phyloP scores from a whole-genome alignment of 2,329 filamentous ascomycete species.

The Nigrograna mackinnonii region DNA sequence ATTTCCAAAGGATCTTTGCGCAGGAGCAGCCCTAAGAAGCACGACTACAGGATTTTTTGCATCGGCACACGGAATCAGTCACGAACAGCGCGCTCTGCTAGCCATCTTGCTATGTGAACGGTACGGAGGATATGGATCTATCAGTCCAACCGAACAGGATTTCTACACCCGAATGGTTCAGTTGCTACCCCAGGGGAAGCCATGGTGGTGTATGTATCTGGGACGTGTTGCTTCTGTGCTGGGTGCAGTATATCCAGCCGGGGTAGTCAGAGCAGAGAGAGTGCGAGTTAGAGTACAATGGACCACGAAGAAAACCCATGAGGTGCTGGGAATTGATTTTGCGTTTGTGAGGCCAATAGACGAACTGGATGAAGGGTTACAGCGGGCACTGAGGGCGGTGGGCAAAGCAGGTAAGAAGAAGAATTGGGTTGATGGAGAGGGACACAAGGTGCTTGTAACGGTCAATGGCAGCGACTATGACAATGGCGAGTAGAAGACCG shows the following conservation, averaged over 20 bases:
- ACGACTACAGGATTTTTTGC: slow-evolving; percentile 71
- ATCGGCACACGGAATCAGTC: slow-evolving; percentile 72
- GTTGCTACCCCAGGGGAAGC: slow-evolving; percentile 57
- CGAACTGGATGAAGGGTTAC: slow-evolving; percentile 35
- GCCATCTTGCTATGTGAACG: slow-evolving; percentile 73
- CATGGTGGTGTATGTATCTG: slow-evolving; percentile 69
- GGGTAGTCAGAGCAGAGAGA: slow-evolving; percentile 48
- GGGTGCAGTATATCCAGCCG: slow-evolving; percentile 64
- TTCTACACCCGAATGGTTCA: slow-evolving; percentile 59
- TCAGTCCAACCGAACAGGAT: slow-evolving; percentile 60
- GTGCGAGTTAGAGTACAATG: slow-evolving; percentile 27
- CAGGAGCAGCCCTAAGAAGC: slow-evolving; percentile 72
- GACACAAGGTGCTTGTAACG: slow-evolving; percentile 30
- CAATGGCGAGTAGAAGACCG: no score
- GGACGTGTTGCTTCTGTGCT: slow-evolving; percentile 63
- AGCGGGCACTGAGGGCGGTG: slow-evolving; percentile 31
- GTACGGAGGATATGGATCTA: slow-evolving; percentile 64
- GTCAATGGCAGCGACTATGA: slow-evolving; percentile 28
- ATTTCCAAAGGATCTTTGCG: slow-evolving; percentile 50
- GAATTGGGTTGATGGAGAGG: slow-evolving; percentile 35
- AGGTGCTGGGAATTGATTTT: slow-evolving; percentile 33
- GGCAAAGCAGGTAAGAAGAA: slow-evolving; percentile 45
- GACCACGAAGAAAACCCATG: slow-evolving; percentile 31
- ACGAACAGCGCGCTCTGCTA: slow-evolving; percentile 71
- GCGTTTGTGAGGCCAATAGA: slow-evolving; percentile 24